A percentile compares a stretch with the other conserved stretches of the same genome.
Conservation (phyloP, 805 yeast genomes). For the Saccharomycopsis oosterbeekiorum region DNA sequence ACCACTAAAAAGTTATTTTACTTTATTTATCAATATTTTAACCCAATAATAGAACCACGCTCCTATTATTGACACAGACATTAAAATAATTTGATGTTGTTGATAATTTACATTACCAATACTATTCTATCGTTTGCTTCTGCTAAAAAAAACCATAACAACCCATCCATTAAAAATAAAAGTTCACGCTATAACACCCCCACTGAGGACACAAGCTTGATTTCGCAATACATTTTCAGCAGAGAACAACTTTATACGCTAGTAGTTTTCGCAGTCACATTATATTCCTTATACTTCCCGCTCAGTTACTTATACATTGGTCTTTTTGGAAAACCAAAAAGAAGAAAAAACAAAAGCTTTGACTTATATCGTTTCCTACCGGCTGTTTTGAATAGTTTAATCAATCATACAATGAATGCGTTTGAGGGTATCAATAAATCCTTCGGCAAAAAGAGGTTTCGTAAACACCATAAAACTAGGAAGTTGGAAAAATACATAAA, state of each 20-base stretch:
- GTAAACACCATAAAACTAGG: neutral
- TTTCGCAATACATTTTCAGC: neutral
- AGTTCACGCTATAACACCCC: neutral
- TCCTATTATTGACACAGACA: too few relatives aligned
- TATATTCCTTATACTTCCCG: neutral
- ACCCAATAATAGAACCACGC: too few relatives aligned
- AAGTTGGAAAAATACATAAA: neutral
- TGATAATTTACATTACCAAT: neutral
- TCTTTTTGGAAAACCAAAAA: slow-evolving; percentile 1
- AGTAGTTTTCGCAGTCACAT: neutral
- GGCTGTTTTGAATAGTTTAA: neutral
- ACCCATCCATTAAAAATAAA: neutral
- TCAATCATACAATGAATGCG: neutral
- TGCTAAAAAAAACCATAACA: neutral
- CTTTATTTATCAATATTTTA: too few relatives aligned
- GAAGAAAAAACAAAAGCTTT: neutral
- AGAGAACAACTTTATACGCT: neutral
- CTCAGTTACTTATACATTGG: neutral
- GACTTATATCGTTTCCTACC: neutral
- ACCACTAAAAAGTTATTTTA: too few relatives aligned
- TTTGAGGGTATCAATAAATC: neutral
- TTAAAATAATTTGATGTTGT: neutral
- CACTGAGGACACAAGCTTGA: neutral
- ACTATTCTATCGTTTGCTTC: neutral
- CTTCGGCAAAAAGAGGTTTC: slow-evolving; percentile 1